Percentiles rank a stretch among this genome's conserved stretches.
Conservation (phyloP, 2,329 filamentous ascomycete species). For the Fusarium pininemorale region DNA sequence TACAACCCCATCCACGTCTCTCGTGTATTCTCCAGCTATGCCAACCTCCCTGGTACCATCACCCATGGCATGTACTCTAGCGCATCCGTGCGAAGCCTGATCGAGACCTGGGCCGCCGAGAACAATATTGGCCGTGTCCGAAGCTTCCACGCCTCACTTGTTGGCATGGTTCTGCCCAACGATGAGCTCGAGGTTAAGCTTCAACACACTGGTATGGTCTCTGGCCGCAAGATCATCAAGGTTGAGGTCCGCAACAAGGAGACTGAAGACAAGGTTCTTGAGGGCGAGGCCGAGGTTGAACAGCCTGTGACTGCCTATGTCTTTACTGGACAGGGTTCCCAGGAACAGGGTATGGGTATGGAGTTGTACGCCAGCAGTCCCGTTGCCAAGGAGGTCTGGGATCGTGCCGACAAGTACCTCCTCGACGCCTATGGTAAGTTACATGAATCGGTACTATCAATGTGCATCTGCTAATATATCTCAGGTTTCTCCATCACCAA, state of each 20-base stretch:
- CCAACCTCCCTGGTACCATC: constrained; percentile 94
- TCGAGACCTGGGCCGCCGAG: constrained; percentile 98
- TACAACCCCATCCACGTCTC: constrained; percentile 99
- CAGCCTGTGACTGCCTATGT: constrained; percentile 97
- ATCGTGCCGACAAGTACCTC: constrained; percentile 96
- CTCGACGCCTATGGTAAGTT: constrained; percentile 94
- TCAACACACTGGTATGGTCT: constrained; percentile 96
- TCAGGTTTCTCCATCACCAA: constrained; percentile 94
- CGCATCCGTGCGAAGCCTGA: constrained; percentile 91
- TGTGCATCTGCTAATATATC: constrained; percentile 13
- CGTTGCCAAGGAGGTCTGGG: constrained; percentile 97
- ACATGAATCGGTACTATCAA: neutral
- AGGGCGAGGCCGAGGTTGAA: constrained; percentile 96
- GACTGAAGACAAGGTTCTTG: constrained; percentile 93
- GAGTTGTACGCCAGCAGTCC: constrained; percentile 93
- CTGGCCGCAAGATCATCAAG: constrained; percentile 99
- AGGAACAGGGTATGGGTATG: constrained; percentile 99
- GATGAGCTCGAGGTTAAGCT: constrained; percentile 95
- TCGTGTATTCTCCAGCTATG: constrained; percentile 94
- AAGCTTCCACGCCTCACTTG: constrained; percentile 94
- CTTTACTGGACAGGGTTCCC: constrained; percentile 97
- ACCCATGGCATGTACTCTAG: constrained; percentile 99
- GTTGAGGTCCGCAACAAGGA: constrained; percentile 96
- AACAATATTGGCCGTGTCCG: constrained; percentile 97
- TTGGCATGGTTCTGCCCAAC: constrained; percentile 98